These are phyloP conservation scores for Tuber umbilicatum DNA, from an alignment of 495 filamentous ascomycete genomes.

Conservation along the genomic window DNA sequence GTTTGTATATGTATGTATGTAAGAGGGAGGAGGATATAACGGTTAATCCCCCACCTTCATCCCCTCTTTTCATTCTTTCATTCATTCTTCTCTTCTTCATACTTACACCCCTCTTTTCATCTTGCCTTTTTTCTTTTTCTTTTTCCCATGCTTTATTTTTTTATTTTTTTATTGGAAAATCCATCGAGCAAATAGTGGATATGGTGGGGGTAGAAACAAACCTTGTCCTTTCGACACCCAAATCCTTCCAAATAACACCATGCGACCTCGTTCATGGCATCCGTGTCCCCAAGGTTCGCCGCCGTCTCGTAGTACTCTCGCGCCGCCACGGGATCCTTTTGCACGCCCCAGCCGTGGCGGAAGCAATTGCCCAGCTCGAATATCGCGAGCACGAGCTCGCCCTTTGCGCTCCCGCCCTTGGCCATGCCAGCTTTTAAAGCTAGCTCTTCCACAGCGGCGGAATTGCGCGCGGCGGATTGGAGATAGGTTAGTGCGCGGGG, in stretches of 20 bases:
- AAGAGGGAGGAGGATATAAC: constrained; percentile 21
- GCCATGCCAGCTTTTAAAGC: constrained; percentile 79
- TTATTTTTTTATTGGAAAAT: background rate
- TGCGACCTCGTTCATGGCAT: constrained; percentile 95
- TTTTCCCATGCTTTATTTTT: background rate
- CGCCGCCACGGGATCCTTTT: constrained; percentile 80
- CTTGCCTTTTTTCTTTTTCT: background rate
- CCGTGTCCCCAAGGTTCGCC: constrained; percentile 88
- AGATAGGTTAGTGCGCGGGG: constrained; percentile 72
- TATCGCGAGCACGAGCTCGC: constrained; percentile 94
- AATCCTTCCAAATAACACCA: constrained; percentile 96
- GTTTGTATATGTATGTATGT: constrained; percentile 12
- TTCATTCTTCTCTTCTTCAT: background rate
- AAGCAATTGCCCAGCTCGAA: constrained; percentile 95
- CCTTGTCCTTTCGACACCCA: constrained; percentile 94
- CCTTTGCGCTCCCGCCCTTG: constrained; percentile 91
- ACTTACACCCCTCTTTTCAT: background rate
- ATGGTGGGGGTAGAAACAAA: constrained; percentile 48
- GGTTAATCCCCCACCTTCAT: constrained; percentile 10
- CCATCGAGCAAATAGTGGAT: constrained; percentile 16
- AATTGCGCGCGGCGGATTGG: constrained; percentile 82
- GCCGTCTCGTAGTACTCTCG: constrained; percentile 95
- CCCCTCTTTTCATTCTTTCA: background rate
- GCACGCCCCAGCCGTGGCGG: constrained; percentile 90
- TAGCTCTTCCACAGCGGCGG: constrained; percentile 72